Conservation (phyloP, 108 stramenopile species). For the Stephanodiscus triporus region DNA sequence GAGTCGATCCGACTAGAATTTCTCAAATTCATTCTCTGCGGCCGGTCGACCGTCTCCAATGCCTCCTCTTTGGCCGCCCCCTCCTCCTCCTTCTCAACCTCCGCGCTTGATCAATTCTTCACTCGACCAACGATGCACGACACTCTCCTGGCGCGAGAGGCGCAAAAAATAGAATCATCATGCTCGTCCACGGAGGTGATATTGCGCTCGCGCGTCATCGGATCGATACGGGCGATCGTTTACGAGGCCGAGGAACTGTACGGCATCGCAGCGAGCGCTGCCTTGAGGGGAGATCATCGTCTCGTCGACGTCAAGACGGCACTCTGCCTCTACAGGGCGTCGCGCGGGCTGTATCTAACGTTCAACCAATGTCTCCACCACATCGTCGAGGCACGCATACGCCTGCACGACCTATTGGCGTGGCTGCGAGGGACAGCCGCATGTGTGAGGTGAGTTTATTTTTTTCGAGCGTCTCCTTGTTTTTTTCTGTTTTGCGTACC, state of each 20-base stretch:
- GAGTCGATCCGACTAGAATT: constrained; percentile 48
- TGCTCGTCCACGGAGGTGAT: constrained; percentile 69
- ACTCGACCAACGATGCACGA: constrained; percentile 82
- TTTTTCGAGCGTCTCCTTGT: no score
- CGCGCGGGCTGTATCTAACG: constrained; percentile 43
- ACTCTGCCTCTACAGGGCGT: constrained; percentile 22
- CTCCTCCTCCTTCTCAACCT: constrained; percentile 45
- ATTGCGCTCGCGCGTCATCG: constrained; percentile 58
- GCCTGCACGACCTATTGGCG: constrained; percentile 65
- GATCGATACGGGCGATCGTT: constrained; percentile 60
- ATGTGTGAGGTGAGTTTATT: constrained; percentile 73
- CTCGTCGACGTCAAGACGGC: constrained; percentile 37
- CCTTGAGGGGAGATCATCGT: not conserved
- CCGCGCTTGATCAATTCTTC: constrained; percentile 89
- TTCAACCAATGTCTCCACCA: constrained; percentile 52
- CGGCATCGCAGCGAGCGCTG: constrained; percentile 47
- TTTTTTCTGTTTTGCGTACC: no score
- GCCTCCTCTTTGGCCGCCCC: not conserved
- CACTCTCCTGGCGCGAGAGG: constrained; percentile 69
- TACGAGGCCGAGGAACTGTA: constrained; percentile 65
- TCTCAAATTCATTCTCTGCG: constrained; percentile 72
- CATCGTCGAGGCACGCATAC: constrained; percentile 67
- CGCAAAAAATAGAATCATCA: constrained; percentile 54
- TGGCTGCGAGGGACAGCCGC: constrained; percentile 78
- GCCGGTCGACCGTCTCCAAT: constrained; percentile 52